Percentiles rank a stretch among this genome's conserved stretches.
Conservation (phyloP, 2,329 filamentous ascomycete species). For the Diplodia corticola region DNA sequence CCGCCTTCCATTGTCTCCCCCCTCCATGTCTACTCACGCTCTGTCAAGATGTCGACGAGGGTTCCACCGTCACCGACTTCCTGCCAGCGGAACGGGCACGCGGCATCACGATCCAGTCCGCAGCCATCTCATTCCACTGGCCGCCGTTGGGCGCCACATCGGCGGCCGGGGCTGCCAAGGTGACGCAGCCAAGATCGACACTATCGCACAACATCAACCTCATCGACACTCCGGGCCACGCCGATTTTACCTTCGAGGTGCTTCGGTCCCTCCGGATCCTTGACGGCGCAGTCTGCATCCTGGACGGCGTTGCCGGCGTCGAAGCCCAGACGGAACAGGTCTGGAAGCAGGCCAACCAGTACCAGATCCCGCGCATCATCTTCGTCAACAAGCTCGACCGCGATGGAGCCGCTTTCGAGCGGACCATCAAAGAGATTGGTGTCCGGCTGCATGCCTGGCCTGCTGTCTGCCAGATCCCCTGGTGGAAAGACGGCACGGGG, state of each 20-base stretch:
- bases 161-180: no score
- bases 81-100: constrained; percentile 86
- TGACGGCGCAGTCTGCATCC: constrained; percentile 88
- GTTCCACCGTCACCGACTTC: constrained; percentile 96
- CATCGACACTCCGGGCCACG: constrained; percentile 95
- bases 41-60: constrained; percentile 78
- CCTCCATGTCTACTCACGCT: background rate
- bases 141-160: constrained; percentile 55
- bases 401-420: constrained; percentile 77
- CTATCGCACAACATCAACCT: constrained; percentile 68
- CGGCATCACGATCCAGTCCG: constrained; percentile 97
- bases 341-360: constrained; percentile 85
- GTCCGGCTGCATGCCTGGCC: constrained; percentile 79
- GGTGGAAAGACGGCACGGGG: constrained; percentile 76
- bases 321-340: constrained; percentile 97
- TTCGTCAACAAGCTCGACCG: constrained; percentile 86
- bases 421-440: constrained; percentile 83
- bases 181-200: constrained; percentile 8
- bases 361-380: constrained; percentile 78
- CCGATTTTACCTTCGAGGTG: constrained; percentile 97
- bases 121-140: constrained; percentile 94
- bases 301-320: constrained; percentile 89
- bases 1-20: background rate
- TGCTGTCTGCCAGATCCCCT: constrained; percentile 90
- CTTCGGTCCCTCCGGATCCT: constrained; percentile 84